Conservation (phyloP, 345 rosid genomes). For the Abelmoschus esculentus region DNA sequence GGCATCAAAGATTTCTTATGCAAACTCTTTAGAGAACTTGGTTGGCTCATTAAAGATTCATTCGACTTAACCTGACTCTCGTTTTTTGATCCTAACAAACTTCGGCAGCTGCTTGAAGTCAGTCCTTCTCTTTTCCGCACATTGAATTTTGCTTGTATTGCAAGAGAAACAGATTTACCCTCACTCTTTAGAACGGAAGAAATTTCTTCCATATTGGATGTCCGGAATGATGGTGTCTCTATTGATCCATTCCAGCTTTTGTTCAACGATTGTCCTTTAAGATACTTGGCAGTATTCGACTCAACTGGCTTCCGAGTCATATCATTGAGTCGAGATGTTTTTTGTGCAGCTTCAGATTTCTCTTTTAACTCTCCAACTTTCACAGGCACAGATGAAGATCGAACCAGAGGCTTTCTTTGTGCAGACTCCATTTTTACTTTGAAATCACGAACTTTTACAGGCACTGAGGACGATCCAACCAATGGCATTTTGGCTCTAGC, state of each 20-base stretch:
- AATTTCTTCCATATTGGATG: slow-evolving; percentile 38
- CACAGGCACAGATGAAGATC: slow-evolving; percentile 29
- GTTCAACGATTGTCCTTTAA: slow-evolving; percentile 55
- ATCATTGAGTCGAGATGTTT: slow-evolving; percentile 34
- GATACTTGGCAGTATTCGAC: slow-evolving; percentile 46
- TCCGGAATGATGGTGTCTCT: slow-evolving; percentile 29
- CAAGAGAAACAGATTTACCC: slow-evolving; percentile 72
- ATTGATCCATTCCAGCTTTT: slow-evolving; percentile 62
- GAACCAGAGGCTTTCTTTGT: slow-evolving; percentile 35
- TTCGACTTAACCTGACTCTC: slow-evolving; percentile 39
- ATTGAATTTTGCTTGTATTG: slow-evolving; percentile 79
- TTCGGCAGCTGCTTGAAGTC: slow-evolving; percentile 29
- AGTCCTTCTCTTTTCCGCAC: slow-evolving; percentile 67
- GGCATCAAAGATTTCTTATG: slow-evolving; percentile 32
- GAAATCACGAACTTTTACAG: slow-evolving; percentile 39
- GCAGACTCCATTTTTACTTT: slow-evolving; percentile 61
- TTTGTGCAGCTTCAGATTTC: slow-evolving; percentile 43
- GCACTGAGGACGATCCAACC: slow-evolving; percentile 53
- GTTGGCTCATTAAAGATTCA: slow-evolving; percentile 50
- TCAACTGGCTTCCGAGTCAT: slow-evolving; percentile 37
- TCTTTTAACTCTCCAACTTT: slow-evolving; percentile 38
- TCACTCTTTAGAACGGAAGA: slow-evolving; percentile 38
- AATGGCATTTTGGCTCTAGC: slow-evolving; percentile 39
- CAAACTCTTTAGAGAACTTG: slow-evolving; percentile 39
- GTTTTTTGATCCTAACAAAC: slow-evolving; percentile 37